Conservation (phyloP, 441 rosid genomes). For the Pelargonium fulgidum region DNA sequence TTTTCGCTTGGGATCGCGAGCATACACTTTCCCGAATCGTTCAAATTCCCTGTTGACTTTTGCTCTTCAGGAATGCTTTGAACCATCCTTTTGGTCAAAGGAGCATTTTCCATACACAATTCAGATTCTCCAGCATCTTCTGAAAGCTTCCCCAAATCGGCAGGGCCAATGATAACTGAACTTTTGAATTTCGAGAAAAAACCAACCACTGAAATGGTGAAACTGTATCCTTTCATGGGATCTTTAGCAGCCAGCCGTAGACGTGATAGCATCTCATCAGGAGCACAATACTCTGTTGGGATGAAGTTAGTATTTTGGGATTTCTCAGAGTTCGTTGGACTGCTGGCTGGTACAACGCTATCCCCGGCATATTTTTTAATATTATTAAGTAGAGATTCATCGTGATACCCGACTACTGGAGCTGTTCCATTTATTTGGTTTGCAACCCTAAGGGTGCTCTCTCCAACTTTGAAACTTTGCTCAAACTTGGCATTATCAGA, state of each 20-base stretch:
- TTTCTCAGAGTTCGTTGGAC: constrained; percentile 16
- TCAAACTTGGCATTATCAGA: constrained; percentile 24
- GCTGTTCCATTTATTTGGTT: constrained; percentile 44
- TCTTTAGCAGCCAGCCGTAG: constrained; percentile 34
- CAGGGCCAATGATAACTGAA: constrained; percentile 30
- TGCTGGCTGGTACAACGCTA: neutral
- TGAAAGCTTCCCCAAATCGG: constrained; percentile 15
- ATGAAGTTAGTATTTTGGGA: constrained; percentile 20
- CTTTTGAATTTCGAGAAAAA: constrained; percentile 39
- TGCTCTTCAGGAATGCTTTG: constrained; percentile 23
- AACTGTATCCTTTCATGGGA: constrained; percentile 24
- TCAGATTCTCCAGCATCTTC: constrained; percentile 26
- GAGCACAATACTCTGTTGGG: constrained; percentile 26
- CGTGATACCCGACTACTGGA: constrained; percentile 28
- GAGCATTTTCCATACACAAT: constrained; percentile 22
- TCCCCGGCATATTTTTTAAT: constrained; percentile 22
- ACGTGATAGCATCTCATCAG: constrained; percentile 31
- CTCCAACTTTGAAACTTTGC: constrained; percentile 49
- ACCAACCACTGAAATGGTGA: constrained; percentile 21
- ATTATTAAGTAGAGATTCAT: constrained; percentile 21
- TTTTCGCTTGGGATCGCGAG: constrained; percentile 1
- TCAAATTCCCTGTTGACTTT: constrained; percentile 10
- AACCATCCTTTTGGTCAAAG: constrained; percentile 20
- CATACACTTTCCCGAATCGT: constrained; percentile 11
- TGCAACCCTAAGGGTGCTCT: constrained; percentile 53